Conservation (phyloP, 371 early-diverging fungal genomes). For the Chytridiales sp. region DNA sequence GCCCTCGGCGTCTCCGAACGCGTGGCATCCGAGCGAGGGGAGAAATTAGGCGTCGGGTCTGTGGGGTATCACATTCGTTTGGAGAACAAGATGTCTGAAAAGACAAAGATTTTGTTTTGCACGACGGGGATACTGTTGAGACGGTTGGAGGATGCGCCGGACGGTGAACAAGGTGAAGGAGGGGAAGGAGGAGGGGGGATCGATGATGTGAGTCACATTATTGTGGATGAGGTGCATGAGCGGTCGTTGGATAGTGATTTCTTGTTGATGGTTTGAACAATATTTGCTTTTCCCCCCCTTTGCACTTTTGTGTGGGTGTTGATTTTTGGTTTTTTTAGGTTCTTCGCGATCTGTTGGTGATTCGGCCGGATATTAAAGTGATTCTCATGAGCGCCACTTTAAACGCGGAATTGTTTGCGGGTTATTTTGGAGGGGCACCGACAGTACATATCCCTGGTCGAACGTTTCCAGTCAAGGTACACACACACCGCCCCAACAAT, state of each 20-base stretch:
- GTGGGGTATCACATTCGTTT: constrained; percentile 62
- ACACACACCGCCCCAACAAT: neutral
- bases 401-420: constrained; percentile 40
- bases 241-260: constrained; percentile 59
- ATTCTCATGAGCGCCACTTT: constrained; percentile 45
- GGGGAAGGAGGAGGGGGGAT: constrained; percentile 62
- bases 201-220: constrained; percentile 47
- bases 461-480: constrained; percentile 71
- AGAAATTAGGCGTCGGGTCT: constrained; percentile 31
- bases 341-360: constrained; percentile 6
- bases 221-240: constrained; percentile 68
- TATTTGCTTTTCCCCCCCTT: constrained; percentile 4
- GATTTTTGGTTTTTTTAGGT: constrained; percentile 56
- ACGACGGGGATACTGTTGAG: constrained; percentile 65
- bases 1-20: constrained; percentile 58
- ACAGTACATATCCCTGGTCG: constrained; percentile 73
- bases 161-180: constrained; percentile 6
- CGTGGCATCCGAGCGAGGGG: constrained; percentile 49
- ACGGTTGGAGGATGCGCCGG: constrained; percentile 46
- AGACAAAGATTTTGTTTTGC: constrained; percentile 55
- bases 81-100: constrained; percentile 41
- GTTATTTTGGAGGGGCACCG: constrained; percentile 34
- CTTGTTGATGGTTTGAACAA: constrained; percentile 45
- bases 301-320: constrained; percentile 7
- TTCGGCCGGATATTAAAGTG: constrained; percentile 28